These are phyloP conservation scores for Metschnikowia colocasiae DNA, from an alignment of 805 yeast species.

Conservation along the genomic window DNA sequence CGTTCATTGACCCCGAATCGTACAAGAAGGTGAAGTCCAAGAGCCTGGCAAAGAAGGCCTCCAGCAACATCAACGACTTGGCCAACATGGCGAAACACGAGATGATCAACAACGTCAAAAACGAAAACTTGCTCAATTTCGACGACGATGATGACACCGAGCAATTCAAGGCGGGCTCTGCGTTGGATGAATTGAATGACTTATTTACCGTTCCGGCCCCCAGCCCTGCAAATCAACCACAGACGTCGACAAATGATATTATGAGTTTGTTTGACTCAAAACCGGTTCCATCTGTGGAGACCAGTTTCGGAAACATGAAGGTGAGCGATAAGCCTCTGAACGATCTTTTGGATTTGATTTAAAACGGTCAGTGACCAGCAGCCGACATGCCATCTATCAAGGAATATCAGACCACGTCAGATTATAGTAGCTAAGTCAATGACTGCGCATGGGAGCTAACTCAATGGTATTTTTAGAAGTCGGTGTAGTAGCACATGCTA, in stretches of 20 bases:
- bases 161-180: conserved; percentile 25
- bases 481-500: too few relatives aligned
- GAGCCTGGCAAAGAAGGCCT: conserved; percentile 16
- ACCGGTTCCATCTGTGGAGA: conserved; percentile 6
- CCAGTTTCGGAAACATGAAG: conserved; percentile 14
- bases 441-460: not conserved
- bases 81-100: conserved; percentile 75
- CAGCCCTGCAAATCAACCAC: conserved; percentile 14
- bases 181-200: conserved; percentile 74
- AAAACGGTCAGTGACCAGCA: not conserved
- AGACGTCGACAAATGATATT: conserved; percentile 39
- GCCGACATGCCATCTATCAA: not conserved
- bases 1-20: conserved; percentile 47
- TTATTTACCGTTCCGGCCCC: conserved; percentile 47
- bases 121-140: conserved; percentile 81
- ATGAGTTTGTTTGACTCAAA: conserved; percentile 39
- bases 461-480: too few relatives aligned
- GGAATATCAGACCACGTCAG: not conserved
- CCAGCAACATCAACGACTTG: conserved; percentile 64
- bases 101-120: conserved; percentile 57
- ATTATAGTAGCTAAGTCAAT: not conserved
- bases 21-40: conserved; percentile 15
- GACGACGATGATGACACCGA: conserved; percentile 54
- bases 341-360: conserved; percentile 40
- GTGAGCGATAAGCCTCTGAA: conserved; percentile 12